Conservation (phyloP, 148 eudicot species). For the Gaultheria prostrata region DNA sequence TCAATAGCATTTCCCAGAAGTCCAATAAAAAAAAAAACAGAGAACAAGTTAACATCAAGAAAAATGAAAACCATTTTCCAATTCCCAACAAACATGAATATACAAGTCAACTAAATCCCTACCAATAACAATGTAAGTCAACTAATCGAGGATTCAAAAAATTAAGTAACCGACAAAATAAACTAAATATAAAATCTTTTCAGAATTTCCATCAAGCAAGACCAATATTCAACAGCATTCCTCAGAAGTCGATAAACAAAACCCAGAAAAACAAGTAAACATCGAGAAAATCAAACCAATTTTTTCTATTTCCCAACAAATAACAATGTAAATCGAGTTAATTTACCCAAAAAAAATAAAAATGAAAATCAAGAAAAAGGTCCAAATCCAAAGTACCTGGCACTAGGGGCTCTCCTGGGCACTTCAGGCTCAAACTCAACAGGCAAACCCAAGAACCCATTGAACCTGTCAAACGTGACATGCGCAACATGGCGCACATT, state of each 20-base stretch:
- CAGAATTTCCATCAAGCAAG: too few species aligned
- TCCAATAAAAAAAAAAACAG: background rate
- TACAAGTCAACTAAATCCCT: background rate
- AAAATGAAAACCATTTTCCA: background rate
- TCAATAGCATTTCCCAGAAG: background rate
- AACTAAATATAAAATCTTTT: too few species aligned
- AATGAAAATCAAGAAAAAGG: background rate
- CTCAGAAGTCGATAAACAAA: too few species aligned
- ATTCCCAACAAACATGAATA: background rate
- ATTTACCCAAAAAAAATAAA: too few species aligned
- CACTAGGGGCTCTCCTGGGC: slow-evolving; percentile 92
- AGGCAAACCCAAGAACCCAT: slow-evolving; percentile 99
- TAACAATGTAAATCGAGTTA: slow-evolving; percentile 8
- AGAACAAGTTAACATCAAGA: background rate
- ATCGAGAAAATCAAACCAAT: too few species aligned
- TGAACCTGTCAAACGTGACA: slow-evolving; percentile 90
- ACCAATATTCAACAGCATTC: too few species aligned
- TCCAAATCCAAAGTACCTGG: slow-evolving; percentile 64
- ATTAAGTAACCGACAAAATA: too few species aligned
- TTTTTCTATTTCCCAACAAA: background rate
- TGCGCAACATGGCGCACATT: slow-evolving; percentile 96
- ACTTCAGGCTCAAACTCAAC: slow-evolving; percentile 98
- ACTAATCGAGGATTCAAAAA: too few species aligned
- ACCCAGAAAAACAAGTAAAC: too few species aligned
- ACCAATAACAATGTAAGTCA: too few species aligned